phyloP scores from a whole-genome alignment of 2,329 filamentous ascomycete species.

The Aspergillus sp. region DNA sequence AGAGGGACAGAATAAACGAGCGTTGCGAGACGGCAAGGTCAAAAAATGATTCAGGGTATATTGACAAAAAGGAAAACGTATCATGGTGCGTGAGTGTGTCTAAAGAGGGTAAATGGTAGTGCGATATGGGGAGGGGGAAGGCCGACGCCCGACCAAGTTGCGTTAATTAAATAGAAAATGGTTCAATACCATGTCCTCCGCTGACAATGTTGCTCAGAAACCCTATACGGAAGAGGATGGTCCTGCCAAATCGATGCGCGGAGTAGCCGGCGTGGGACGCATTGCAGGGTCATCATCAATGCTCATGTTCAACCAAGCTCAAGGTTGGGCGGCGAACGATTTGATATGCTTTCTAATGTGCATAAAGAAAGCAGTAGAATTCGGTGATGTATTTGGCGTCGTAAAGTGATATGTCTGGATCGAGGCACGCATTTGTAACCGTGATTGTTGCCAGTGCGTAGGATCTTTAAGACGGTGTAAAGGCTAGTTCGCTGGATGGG shows the following conservation, averaged over 20 bases:
- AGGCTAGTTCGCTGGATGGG: not conserved
- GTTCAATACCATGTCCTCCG: not conserved
- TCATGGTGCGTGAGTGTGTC: constrained; percentile 8
- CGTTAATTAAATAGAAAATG: not conserved
- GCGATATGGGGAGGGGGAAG: not conserved
- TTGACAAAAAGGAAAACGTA: constrained; percentile 13
- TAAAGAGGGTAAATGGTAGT: constrained; percentile 1
- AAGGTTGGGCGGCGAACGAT: not conserved
- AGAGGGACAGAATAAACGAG: not conserved
- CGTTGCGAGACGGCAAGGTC: not conserved
- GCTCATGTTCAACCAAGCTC: not conserved
- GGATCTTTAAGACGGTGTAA: not conserved
- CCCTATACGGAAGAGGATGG: not conserved
- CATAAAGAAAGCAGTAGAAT: not conserved
- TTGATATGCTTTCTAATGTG: constrained; percentile 7
- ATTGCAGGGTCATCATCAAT: not conserved
- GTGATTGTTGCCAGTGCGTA: not conserved
- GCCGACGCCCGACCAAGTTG: not conserved
- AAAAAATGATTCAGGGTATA: constrained; percentile 21
- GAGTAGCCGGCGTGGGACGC: not conserved
- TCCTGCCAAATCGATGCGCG: not conserved
- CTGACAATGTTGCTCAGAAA: not conserved
- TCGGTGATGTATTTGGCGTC: not conserved
- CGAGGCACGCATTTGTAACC: not conserved
- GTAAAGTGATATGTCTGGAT: constrained; percentile 9